Base-by-base conservation (phyloP, 2,329 filamentous ascomycete genomes). In the Teratosphaeria zuluensis region DNA sequence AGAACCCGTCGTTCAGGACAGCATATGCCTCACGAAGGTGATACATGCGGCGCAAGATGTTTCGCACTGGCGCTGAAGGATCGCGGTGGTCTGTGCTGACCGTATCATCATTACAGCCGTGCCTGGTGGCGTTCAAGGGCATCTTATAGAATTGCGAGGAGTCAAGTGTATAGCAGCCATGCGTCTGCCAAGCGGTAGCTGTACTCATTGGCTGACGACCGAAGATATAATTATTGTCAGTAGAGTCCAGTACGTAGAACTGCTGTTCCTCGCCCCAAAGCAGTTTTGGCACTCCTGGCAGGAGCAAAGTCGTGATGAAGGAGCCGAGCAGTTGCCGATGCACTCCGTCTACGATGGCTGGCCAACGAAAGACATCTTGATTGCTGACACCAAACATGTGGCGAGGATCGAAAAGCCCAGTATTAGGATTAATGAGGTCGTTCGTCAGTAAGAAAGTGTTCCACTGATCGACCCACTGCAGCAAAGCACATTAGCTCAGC, bases 341-440 rank as follows among this genome's bases (percentile, higher is more conserved):
- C 0, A 80, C 80, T 3, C 84, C 84, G 59, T 82, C 77, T 42
- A 75, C 73, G 24, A 86, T 74, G 9, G 81, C 77, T 8, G 83
- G 83, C 84, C 84, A 86, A 35, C 83, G 77, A 64, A 86, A 83
- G 7, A 86, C 82, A 66, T 87, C 84, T 70, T 87, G 84, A 65
- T 86, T 86, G 6, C 82, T 84, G 1, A 80, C 78, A 54, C 84
- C 84, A 65, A 80, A 86, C 77, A 86, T 80, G 66, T 86, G 84
- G 1, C 84, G 78, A 3, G 84, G 84, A 63, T 87, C 84, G 61
- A 84, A 84, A 56, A 80, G 70, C 32, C 82, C 83, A 1, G 81
- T 85, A 65, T 83, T 81, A 1, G 80, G 76, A 63, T 85, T 86
- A 62, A 81, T 71, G 62, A 85, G 71, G 64, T 86, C 83, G 62